A percentile compares a stretch with the other conserved stretches of the same genome.
Conservation (phyloP, 306 rosid genomes). For the Purshia tridentata region DNA sequence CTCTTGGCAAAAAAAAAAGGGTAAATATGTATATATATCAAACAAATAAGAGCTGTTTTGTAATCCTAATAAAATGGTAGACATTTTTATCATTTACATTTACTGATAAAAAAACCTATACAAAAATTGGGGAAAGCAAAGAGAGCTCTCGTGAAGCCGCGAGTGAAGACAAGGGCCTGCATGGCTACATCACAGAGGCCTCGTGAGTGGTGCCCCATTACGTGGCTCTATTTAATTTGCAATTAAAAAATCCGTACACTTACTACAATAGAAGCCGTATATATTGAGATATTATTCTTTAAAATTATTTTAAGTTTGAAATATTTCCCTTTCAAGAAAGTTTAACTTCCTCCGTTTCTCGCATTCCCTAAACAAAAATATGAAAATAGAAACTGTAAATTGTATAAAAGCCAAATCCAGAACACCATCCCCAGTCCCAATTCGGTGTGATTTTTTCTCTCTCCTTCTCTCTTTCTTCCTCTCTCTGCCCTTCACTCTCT, state of each 20-base stretch:
- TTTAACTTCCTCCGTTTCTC: constrained; percentile 14
- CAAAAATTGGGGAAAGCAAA: not conserved
- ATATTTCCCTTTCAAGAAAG: constrained; percentile 20
- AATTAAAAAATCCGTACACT: not conserved
- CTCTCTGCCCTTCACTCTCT: constrained; percentile 10
- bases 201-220: constrained; percentile 12
- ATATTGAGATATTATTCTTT: too few species aligned
- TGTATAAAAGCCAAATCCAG: constrained; percentile 25
- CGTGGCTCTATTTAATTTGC: not conserved
- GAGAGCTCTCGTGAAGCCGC: not conserved
- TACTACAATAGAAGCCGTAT: not conserved
- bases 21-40: too few species aligned
- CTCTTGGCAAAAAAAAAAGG: too few species aligned
- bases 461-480: not conserved
- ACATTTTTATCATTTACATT: too few species aligned
- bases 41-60: too few species aligned
- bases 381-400: not conserved
- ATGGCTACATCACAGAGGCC: constrained; percentile 9
- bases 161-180: not conserved
- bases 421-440: constrained; percentile 5
- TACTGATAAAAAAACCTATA: not conserved
- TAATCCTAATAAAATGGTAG: too few species aligned
- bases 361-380: constrained; percentile 2
- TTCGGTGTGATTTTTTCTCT: constrained; percentile 16
- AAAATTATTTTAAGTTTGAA: not conserved